Evolutionary conservation across 192 early-diverging fungal genomes (phyloP).

Genomic region (Mortierella alpina): DNA sequence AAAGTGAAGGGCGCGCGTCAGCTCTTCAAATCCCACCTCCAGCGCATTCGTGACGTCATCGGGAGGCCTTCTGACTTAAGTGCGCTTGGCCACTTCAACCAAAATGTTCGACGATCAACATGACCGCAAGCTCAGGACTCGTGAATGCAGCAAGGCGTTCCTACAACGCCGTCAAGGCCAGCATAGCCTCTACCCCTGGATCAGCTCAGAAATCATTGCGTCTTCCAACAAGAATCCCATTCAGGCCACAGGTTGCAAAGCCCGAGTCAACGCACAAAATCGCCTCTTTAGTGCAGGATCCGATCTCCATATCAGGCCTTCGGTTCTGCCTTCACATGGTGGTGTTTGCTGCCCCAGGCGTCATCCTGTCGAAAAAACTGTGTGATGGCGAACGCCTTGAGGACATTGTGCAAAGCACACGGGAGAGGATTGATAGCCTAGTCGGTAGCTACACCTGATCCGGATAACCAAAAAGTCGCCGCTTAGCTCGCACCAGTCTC

Average conservation of each 20-base stretch:
- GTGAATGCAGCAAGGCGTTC: background rate
- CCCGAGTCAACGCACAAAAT: background rate
- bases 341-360: constrained; percentile 33
- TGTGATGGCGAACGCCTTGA: constrained; percentile 38
- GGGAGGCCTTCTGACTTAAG: no score
- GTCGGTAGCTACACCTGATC: constrained; percentile 2
- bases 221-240: constrained; percentile 5
- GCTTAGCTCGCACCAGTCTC: no score
- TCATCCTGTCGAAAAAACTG: constrained; percentile 37
- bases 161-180: constrained; percentile 14
- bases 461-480: no score
- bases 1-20: constrained; percentile 5
- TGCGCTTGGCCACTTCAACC: background rate
- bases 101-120: background rate
- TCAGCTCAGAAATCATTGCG: background rate
- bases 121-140: constrained; percentile 4
- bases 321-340: constrained; percentile 51
- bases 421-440: background rate
- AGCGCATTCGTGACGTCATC: no score
- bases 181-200: constrained; percentile 1
- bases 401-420: constrained; percentile 24
- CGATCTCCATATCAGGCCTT: constrained; percentile 41
- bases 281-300: background rate
- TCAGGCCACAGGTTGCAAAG: constrained; percentile 7
- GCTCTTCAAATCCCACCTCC: no score